Base-by-base conservation (phyloP, 139 green algal genomes). In the Chlamydomonas sp. region DNA sequence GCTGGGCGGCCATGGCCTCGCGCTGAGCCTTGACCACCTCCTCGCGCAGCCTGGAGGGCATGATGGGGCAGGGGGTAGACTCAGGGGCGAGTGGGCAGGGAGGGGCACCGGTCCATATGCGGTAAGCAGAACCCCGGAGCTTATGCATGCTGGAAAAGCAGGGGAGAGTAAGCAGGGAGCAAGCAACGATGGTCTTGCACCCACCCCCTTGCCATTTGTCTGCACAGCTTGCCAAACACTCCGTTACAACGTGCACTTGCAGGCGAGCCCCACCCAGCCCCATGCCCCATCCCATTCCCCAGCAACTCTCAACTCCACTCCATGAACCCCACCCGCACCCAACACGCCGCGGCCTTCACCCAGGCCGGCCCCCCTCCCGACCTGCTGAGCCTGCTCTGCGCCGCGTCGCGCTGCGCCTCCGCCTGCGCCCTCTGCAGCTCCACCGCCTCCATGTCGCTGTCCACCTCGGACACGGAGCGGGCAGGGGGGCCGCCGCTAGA, bases 391-490 rank as follows among this genome's bases (percentile, higher is more conserved):
- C 84, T 49, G 12, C 18, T 3, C 63, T 6, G 14, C 17, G 74
- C 74, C 17, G 57, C 83, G 57, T 91, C 88, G 60, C 83, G 58
- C 5, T 7, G 76, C 63, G 20, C 12, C 88, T 91, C 83, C 63
- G 85, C 85, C 63, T 59, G n/a, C 75, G 61, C 78, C 68, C 63
- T 60, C 62, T 69, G 84, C 84, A 69, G 69, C 84, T 94, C 89
- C 59, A 78, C 66, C 20, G 2, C 57, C 68, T 85, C 89, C 61
- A 89, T 63, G 17, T 90, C 85, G 0, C 66, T 12, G 69, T 92
- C 89, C n/a, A 92, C 69, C 2, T 90, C 85, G 20, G 61, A 17
- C 17, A 90, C 67, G 14, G n/a, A 83, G 74, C 89, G 84, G 15
- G 15, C 1, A 12, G 57, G 5, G 58, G 67, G 18, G 69, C 60